Evolutionary conservation across 352 stramenopile genomes (phyloP), one percentile per base, ranked within the genome.

Genomic region (Phytophthora cactorum): DNA sequence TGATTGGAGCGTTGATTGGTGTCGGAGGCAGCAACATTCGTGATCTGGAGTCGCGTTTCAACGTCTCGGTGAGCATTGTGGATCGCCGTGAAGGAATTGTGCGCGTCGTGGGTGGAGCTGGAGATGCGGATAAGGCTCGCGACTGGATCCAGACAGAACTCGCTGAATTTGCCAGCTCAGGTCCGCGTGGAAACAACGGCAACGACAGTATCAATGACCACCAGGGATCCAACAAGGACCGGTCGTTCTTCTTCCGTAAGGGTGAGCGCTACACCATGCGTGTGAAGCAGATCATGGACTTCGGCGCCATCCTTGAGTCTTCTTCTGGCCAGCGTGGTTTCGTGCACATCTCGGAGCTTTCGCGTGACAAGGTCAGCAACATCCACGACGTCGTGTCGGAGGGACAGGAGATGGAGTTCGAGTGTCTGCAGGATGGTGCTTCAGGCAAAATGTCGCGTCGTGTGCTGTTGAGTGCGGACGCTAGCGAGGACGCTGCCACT

Each of bases 291-390:
- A 67, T 99, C 9, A 94, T 98, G 75, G 96, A 99, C 71, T 99
- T 98, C 74, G 97, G 97, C 31, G 93, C 91, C 17, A 88, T 98
- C 52, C 84, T 99, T 46, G 83, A 94, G 66, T 78, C 83, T 25
- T 63, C 92, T 29, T 66, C 93, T 36, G 76, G 80, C 28, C 86
- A 98, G 56, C 88, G 96, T 32, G 97, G 90, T 41, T 91, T 99
- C 39, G 84, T 99, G 32, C 97, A 99, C 83, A 92, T 99, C 54
- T 97, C 90, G 34, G 92, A 99, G 72, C 72, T 98, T n/a, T 72
- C 88, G 2, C 70, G 79, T 51, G 59, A 74, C 15, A 88, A 86
- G 59, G 71, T 95, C 17, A 79, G 70, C 25, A 85, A 91, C 63
- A 94, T 94, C 46, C 74, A 82, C 46, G 70, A 83, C 43, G 54